Percentiles rank a stretch among this genome's conserved stretches.
These are phyloP conservation scores for Choiromyces venosus DNA, from an alignment of 495 filamentous ascomycete species.

Conservation along the genomic window DNA sequence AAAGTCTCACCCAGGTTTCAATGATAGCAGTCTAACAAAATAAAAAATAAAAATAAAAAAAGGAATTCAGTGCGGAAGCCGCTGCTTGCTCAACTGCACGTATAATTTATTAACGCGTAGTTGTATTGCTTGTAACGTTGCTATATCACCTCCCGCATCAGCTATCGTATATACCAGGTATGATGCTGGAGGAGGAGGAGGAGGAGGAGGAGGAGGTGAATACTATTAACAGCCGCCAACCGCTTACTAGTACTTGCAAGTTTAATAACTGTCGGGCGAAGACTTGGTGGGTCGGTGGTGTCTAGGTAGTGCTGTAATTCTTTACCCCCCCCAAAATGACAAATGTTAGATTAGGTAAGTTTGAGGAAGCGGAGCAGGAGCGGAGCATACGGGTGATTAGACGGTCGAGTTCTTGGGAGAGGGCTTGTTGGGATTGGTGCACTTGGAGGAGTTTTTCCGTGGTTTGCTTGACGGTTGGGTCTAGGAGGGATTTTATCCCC, in stretches of 20 bases:
- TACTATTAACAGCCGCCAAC: conserved; percentile 37
- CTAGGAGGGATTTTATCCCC: conserved; percentile 36
- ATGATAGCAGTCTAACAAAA: neutral
- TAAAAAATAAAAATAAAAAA: too few species aligned
- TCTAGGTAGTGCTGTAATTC: conserved; percentile 40
- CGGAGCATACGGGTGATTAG: conserved; percentile 26
- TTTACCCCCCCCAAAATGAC: neutral
- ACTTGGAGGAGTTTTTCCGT: conserved; percentile 38
- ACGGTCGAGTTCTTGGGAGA: conserved; percentile 35
- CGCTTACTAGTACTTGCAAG: conserved; percentile 35
- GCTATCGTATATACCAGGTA: neutral
- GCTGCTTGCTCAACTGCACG: conserved; percentile 38
- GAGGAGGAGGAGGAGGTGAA: neutral
- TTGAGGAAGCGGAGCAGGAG: neutral
- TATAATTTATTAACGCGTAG: conserved; percentile 38
- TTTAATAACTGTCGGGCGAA: conserved; percentile 39
- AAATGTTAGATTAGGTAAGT: neutral
- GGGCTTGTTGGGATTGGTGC: conserved; percentile 37
- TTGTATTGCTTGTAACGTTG: conserved; percentile 35
- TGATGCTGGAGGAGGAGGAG: neutral
- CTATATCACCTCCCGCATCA: conserved; percentile 5
- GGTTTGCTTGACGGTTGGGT: conserved; percentile 38
- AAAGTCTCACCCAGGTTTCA: neutral
- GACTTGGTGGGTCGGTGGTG: conserved; percentile 36
- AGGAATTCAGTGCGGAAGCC: conserved; percentile 30